Evolutionary conservation across 768 basidiomycete species (phyloP), one percentile per base, ranked within the genome.

Genomic region (Pulveroboletus ravenelii): DNA sequence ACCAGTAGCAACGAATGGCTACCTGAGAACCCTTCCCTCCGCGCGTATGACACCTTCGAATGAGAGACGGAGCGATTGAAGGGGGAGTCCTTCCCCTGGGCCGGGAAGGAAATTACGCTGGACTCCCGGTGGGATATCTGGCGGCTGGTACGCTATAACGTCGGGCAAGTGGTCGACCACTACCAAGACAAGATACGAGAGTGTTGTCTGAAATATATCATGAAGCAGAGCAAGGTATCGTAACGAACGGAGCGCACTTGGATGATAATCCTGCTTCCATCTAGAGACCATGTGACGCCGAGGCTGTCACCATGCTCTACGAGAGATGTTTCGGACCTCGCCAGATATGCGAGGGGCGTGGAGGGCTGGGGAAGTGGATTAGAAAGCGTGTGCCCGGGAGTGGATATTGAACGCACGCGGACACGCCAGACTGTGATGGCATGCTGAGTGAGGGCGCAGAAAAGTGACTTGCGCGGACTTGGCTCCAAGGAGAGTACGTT

Each of bases 1-100:
- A 44, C 23, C 30, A 25, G 40, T 35, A 46, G 43, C n/a, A 37
- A 37, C 53, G 44, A 36, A 35, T 37, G 15, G 49, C 32, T 52
- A 88, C 89, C 86, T 86, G 41, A 87, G 68, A 23, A 93, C 72
- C 20, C 74, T 74, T 3, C 90, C 89, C 50, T 93, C 87, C 10
- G 89, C 78, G 10, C 81, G 80, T 50, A 93, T 78, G 29, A 93
- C 88, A 2, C 91, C 90, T 62, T 92, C 89, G 47, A 93, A 81
- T 34, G 81, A 78, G 46, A 92, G 72, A 42, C 73, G 74, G 34
- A 89, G 68, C n/a, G 81, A 76, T 47, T 85, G 85, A 31, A 92
- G 70, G 0, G 81, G 79, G 3, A 83, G 65, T 6, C 79, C 87
- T 69, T 91, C 89, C n/a, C 91, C 89, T 10, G 90, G 79, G 35